Evolutionary conservation across 495 filamentous ascomycete genomes (phyloP).

Genomic region (Penicillium simplicissimum): DNA sequence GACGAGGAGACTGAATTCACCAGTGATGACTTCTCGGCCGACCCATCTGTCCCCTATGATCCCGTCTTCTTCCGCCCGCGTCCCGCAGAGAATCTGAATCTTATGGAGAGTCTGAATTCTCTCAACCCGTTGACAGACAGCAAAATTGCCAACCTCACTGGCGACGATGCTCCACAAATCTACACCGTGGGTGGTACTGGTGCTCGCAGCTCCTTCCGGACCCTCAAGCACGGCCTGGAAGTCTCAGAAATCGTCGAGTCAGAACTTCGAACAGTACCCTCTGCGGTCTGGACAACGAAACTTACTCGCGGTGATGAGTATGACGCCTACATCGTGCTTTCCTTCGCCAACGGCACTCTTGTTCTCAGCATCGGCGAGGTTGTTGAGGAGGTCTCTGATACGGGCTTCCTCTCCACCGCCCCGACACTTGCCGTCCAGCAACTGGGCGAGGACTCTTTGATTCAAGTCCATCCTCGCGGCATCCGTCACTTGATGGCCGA

Average conservation of each 20-base stretch:
- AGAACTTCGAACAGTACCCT: slow-evolving; percentile 80
- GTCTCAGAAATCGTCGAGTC: slow-evolving; percentile 94
- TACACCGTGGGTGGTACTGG: slow-evolving; percentile 88
- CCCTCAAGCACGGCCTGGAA: slow-evolving; percentile 86
- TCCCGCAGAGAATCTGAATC: slow-evolving; percentile 73
- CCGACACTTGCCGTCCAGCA: slow-evolving; percentile 91
- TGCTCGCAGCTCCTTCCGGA: slow-evolving; percentile 85
- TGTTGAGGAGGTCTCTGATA: slow-evolving; percentile 91
- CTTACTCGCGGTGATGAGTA: slow-evolving; percentile 78
- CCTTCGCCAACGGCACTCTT: slow-evolving; percentile 70
- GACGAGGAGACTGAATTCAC: slow-evolving; percentile 82
- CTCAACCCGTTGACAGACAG: slow-evolving; percentile 91
- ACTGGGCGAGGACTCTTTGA: slow-evolving; percentile 86
- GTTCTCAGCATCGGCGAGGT: slow-evolving; percentile 94
- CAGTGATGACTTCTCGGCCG: slow-evolving; percentile 79
- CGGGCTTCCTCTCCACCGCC: slow-evolving; percentile 82
- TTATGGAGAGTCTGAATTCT: slow-evolving; percentile 83
- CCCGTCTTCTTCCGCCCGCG: slow-evolving; percentile 85
- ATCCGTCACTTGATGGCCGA: slow-evolving; percentile 85
- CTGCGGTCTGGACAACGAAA: slow-evolving; percentile 94
- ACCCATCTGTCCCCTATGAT: slow-evolving; percentile 64
- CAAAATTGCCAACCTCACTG: slow-evolving; percentile 82
- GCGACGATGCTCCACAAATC: slow-evolving; percentile 95
- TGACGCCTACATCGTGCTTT: slow-evolving; percentile 77
- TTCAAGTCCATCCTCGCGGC: slow-evolving; percentile 94